Base-by-base conservation (phyloP, 306 rosid species). In the Cucurbita argyrosperma region DNA sequence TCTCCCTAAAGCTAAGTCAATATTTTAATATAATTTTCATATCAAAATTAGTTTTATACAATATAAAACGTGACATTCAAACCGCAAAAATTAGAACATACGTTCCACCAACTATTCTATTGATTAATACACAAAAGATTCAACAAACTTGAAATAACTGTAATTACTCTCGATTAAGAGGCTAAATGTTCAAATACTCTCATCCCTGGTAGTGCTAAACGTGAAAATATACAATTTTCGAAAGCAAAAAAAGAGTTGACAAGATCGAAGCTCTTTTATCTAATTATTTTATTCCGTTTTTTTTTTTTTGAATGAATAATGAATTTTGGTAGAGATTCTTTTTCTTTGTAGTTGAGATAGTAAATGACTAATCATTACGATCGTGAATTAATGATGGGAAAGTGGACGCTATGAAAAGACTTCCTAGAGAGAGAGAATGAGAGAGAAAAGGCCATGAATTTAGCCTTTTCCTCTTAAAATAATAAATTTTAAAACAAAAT, bases 341-440 rank as follows among this genome's bases (percentile, higher is more conserved):
- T 66, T 66, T 43, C 72, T 66, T 66, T 45, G 52, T 75, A 75
- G 77, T 77, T 66, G 73, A 55, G 83, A 82, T 86, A 82, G 78
- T 79, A 80, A 78, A 87, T 76, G 76, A 64, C 67, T 56, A 70
- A 82, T 79, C 76, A 79, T 79, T 78, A 63, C 42, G 21, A 74
- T 78, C 77, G 80, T 55, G 76, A 71, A 83, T 74, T 82, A 82
- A 81, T 82, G 83, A 86, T 86, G 84, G 66, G 74, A 83, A 80
- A 68, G 78, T 70, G 49, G 77, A 79, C 66, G 43, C 19, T 45
- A 10, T 59, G 83, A 83, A 55, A 66, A 73, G 76, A 78, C 84
- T 74, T 30, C 15, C 35, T 53, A 71, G 15, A 59, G 23, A 62
- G 37, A 71, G 43, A 39, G 43, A 39, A 6, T 5, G 75, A 61